Percentiles rank a stretch among this genome's conserved stretches.
phyloP scores from a whole-genome alignment of 306 rosid genomes.

The Psophocarpus tetragonolobus region DNA sequence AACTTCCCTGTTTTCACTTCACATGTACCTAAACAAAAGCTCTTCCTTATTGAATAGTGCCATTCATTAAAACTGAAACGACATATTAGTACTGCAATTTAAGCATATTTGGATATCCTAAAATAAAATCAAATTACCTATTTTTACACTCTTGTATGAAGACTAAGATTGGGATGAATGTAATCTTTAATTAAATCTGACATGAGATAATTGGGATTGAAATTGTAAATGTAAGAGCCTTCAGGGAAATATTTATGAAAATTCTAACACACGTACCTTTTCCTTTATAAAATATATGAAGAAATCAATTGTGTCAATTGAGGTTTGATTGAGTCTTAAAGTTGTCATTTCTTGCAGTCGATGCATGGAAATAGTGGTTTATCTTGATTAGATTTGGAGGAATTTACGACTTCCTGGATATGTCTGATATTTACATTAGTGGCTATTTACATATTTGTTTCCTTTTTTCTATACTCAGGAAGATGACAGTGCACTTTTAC shows the following conservation, averaged over 20 bases:
- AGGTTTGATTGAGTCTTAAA: conserved; percentile 26
- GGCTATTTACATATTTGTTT: conserved; percentile 25
- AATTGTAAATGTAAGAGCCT: background rate
- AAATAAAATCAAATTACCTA: background rate
- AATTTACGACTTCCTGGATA: background rate
- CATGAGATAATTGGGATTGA: background rate
- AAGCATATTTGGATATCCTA: background rate
- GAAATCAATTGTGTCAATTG: conserved; percentile 14
- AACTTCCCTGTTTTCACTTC: background rate
- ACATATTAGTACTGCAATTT: background rate
- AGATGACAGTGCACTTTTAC: conserved; percentile 87
- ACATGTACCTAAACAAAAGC: background rate
- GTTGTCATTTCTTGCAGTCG: conserved; percentile 13
- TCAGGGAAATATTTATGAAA: background rate
- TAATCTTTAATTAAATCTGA: conserved; percentile 1
- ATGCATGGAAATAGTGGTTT: conserved; percentile 13
- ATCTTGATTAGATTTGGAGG: conserved; percentile 12
- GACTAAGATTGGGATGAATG: background rate
- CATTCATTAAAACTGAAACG: conserved; percentile 10
- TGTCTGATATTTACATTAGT: background rate
- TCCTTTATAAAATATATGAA: conserved; percentile 4
- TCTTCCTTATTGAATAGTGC: background rate
- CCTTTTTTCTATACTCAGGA: conserved; percentile 60
- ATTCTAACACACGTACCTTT: background rate
- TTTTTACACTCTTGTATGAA: background rate